Evolutionary conservation across 2,329 filamentous ascomycete genomes (phyloP).

Genomic region (Phyllosticta ampelicida): DNA sequence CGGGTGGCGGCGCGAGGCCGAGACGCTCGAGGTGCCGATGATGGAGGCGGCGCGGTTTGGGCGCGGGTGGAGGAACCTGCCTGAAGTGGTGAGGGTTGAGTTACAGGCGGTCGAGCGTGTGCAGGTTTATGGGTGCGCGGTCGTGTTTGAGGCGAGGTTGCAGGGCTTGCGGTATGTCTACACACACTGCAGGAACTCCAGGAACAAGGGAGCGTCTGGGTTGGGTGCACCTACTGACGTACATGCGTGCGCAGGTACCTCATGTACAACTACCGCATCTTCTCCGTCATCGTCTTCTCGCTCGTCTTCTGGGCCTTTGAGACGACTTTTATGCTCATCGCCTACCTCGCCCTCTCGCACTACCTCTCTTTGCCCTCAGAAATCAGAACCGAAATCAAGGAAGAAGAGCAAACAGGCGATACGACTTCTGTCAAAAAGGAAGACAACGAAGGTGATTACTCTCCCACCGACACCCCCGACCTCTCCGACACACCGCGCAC

Average conservation of each 20-base stretch:
- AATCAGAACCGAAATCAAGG: background rate
- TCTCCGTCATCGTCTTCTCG: conserved; percentile 59
- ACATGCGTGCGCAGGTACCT: conserved; percentile 46
- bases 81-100: conserved; percentile 49
- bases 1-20: conserved; percentile 52
- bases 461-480: conserved; percentile 17
- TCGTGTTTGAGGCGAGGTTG: conserved; percentile 65
- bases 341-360: conserved; percentile 49
- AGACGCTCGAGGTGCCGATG: conserved; percentile 55
- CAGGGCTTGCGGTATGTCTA: conserved; percentile 50
- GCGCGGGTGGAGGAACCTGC: conserved; percentile 43
- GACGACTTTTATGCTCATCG: conserved; percentile 53
- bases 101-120: conserved; percentile 58
- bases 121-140: conserved; percentile 61
- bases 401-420: conserved; percentile 12
- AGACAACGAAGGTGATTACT: conserved; percentile 13
- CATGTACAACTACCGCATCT: conserved; percentile 74
- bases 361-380: conserved; percentile 18
- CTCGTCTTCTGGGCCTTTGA: conserved; percentile 67
- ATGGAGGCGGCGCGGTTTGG: conserved; percentile 62
- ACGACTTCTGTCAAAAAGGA: conserved; percentile 12
- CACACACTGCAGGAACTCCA: background rate
- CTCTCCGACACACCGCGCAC: conserved; percentile 38
- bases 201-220: background rate
- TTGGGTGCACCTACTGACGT: background rate